These are phyloP conservation scores for Cucumis variabilis DNA, from an alignment of 331 rosid species.

Conservation along the genomic window DNA sequence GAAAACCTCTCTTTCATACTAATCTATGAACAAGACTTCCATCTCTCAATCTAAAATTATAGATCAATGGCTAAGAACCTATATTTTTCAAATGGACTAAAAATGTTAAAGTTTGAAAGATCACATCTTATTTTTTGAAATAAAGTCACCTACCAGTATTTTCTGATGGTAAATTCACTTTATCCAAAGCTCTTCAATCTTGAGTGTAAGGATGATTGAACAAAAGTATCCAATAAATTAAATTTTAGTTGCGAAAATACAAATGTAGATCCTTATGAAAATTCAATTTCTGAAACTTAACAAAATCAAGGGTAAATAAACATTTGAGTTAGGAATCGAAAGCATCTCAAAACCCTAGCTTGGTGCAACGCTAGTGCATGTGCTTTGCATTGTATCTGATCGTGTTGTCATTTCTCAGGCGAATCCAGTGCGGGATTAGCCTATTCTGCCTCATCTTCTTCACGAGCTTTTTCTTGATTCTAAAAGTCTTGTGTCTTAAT, in stretches of 20 bases:
- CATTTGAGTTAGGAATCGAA: background rate
- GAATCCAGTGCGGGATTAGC: slow-evolving; percentile 92
- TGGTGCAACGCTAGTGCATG: slow-evolving; percentile 97
- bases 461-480: slow-evolving; percentile 85
- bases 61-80: too few relatives aligned
- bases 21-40: too few relatives aligned
- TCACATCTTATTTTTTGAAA: too few relatives aligned
- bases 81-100: too few relatives aligned
- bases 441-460: slow-evolving; percentile 98
- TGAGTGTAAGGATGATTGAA: background rate
- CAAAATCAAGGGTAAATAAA: background rate
- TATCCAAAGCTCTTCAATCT: background rate
- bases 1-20: too few relatives aligned
- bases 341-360: slow-evolving; percentile 78
- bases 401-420: slow-evolving; percentile 78
- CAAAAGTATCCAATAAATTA: background rate
- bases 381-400: slow-evolving; percentile 90
- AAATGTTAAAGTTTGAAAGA: too few relatives aligned
- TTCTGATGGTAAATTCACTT: background rate
- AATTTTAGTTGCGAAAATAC: background rate
- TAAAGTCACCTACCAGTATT: too few relatives aligned
- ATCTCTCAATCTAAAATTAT: too few relatives aligned
- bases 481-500: too few relatives aligned
- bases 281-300: background rate
- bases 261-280: background rate